Evolutionary conservation across 1,139 yeast species (phyloP), one percentile per base, ranked within the genome.

Genomic region (Hemisphaericaspora xylofermentans): DNA sequence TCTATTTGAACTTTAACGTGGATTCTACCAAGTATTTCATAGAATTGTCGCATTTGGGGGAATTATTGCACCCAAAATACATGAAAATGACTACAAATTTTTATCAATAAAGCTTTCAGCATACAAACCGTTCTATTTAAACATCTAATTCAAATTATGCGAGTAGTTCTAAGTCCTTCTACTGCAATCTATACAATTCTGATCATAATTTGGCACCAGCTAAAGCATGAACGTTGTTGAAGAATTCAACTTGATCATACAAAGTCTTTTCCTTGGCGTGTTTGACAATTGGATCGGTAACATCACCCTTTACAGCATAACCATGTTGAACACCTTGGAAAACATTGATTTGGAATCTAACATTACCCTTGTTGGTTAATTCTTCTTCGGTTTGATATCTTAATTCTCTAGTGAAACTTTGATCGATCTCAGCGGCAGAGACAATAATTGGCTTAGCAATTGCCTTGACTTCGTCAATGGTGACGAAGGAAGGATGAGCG

Each of bases 401-500:
- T 50, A 78, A 64, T 42, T 85, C 93, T 0, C 59, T 62, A 2
- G 91, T 59, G 73, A 83, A 88, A 36, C 76, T 65, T 0, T 54
- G 42, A 58, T 88, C 97, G 12, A 53, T 61, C 63, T 85, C 88
- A 36, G 95, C 93, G 44, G 87, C 88, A 27, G 85, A 71, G 48
- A 88, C 80, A 46, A 81, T 48, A 22, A 88, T 36, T 21, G 95
- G 95, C 49, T 73, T 77, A 24, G 48, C 39, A 47, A 88, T 61
- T 2, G 70, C 76, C 38, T 69, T 75, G 38, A 87, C 71, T 52
- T 85, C 94, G 21, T 80, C 88, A 24, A 75, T 71, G 8, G 73
- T 44, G 26, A 86, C 82, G 44, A 82, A 72, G 1, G 94, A 82
- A 9, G 96, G 96, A 60, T 89, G 96, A 10, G 91, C 93, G 44